Percentiles rank a stretch among this genome's conserved stretches.
Conservation (phyloP, 2,329 filamentous ascomycete genomes). For the Diaporthe nobilis region DNA sequence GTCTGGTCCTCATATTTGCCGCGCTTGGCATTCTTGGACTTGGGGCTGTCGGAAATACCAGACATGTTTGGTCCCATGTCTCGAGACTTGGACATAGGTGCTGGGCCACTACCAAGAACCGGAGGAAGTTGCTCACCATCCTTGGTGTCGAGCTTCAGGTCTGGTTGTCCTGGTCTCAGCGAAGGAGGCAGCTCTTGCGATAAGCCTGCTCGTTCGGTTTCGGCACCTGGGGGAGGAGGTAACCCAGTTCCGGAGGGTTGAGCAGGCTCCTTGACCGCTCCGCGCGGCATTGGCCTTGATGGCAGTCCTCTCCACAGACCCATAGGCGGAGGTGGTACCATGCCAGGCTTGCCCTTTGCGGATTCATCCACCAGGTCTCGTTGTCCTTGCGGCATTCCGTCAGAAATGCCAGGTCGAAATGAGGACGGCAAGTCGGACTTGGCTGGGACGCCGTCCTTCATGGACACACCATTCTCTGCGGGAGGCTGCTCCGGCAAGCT, state of each 20-base stretch:
- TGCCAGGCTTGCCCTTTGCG: neutral
- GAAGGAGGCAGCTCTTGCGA: neutral
- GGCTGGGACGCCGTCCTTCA: neutral
- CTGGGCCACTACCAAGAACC: neutral
- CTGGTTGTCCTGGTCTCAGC: conserved; percentile 6
- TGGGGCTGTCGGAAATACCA: neutral
- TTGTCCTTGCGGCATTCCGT: conserved; percentile 2
- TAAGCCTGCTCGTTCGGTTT: neutral
- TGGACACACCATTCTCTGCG: neutral
- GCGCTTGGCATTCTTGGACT: conserved; percentile 13
- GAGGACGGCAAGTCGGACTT: neutral
- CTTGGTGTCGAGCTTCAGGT: conserved; percentile 8
- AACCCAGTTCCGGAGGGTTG: neutral
- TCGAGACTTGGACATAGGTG: neutral
- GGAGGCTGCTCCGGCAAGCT: conserved; percentile 23
- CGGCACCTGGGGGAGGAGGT: neutral
- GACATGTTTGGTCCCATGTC: neutral
- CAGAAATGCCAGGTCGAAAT: neutral
- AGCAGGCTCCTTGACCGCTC: neutral
- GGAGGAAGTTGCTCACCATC: neutral
- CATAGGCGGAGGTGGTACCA: neutral
- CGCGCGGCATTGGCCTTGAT: neutral
- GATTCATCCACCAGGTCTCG: neutral
- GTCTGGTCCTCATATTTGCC: neutral
- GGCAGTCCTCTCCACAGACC: neutral